Conservation (phyloP, 495 filamentous ascomycete genomes). For the Margaritispora aquatica region DNA sequence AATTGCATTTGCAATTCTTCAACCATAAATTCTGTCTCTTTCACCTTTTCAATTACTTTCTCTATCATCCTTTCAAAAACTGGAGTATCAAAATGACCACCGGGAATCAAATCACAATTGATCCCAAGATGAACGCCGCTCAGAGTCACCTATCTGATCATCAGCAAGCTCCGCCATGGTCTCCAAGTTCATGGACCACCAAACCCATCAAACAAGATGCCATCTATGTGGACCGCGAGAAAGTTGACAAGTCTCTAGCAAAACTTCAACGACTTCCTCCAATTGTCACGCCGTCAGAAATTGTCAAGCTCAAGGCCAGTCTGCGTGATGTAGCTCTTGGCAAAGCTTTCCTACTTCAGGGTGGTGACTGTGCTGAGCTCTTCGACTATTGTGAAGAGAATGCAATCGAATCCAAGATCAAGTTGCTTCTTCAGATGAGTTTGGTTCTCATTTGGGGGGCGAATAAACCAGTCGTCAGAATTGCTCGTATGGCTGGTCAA, state of each 20-base stretch:
- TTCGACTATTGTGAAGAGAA: slow-evolving; percentile 92
- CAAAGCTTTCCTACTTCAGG: slow-evolving; percentile 91
- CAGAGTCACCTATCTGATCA: background rate
- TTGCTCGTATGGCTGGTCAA: slow-evolving; percentile 94
- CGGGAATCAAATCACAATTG: background rate
- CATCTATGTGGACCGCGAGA: slow-evolving; percentile 62
- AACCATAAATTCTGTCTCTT: too few relatives aligned
- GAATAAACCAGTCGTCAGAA: slow-evolving; percentile 90
- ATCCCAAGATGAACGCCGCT: background rate
- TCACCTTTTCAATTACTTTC: background rate
- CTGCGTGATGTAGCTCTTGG: slow-evolving; percentile 84
- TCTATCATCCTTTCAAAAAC: background rate
- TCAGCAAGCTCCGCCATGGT: slow-evolving; percentile 35
- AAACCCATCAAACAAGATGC: slow-evolving; percentile 93
- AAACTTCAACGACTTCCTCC: slow-evolving; percentile 79
- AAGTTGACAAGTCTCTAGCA: slow-evolving; percentile 54
- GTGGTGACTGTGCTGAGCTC: slow-evolving; percentile 93
- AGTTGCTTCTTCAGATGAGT: slow-evolving; percentile 93
- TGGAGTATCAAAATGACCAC: background rate
- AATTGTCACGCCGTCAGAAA: slow-evolving; percentile 83
- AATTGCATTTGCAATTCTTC: too few relatives aligned
- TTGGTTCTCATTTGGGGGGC: slow-evolving; percentile 83
- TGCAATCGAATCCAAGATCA: slow-evolving; percentile 92
- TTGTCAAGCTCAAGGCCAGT: slow-evolving; percentile 66
- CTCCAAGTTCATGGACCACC: slow-evolving; percentile 70